Percentiles rank a stretch among this genome's conserved stretches.
phyloP scores from a whole-genome alignment of 106 monocot genomes.

The Dendrobium huoshanense region DNA sequence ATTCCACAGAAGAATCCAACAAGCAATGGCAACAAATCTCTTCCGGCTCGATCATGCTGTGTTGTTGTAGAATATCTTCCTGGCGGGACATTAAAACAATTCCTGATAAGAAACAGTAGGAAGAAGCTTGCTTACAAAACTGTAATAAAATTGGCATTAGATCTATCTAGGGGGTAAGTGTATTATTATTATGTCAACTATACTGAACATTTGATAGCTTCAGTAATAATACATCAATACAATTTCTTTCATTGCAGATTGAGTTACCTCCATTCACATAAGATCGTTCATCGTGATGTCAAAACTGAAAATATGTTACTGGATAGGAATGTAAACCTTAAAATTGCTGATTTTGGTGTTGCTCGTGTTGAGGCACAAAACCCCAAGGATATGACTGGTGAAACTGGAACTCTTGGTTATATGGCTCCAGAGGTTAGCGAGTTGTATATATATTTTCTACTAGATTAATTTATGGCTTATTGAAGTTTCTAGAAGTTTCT shows the following conservation, averaged over 20 bases:
- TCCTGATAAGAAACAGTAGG: constrained; percentile 40
- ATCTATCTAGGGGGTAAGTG: constrained; percentile 65
- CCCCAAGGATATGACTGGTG: constrained; percentile 66
- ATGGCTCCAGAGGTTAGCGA: constrained; percentile 75
- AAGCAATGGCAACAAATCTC: not conserved
- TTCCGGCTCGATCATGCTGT: constrained; percentile 23
- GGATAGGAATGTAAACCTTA: constrained; percentile 36
- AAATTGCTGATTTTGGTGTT: constrained; percentile 82
- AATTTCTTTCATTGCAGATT: constrained; percentile 30
- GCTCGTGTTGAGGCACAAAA: constrained; percentile 85
- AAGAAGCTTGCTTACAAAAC: constrained; percentile 55
- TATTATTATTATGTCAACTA: not conserved
- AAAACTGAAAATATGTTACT: constrained; percentile 86
- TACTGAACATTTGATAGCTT: not conserved
- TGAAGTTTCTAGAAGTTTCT: not conserved
- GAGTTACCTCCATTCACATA: constrained; percentile 69
- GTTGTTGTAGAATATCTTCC: constrained; percentile 64
- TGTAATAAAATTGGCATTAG: constrained; percentile 59
- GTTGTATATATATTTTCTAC: not conserved
- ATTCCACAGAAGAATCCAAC: constrained; percentile 41
- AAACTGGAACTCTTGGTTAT: constrained; percentile 75
- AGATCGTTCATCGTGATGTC: constrained; percentile 86
- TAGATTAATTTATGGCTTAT: not conserved
- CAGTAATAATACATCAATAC: not conserved
- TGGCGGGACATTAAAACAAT: constrained; percentile 58